These are phyloP conservation scores for Scenedesmus sp. DNA, from an alignment of 163 green algal genomes.

Conservation along the genomic window DNA sequence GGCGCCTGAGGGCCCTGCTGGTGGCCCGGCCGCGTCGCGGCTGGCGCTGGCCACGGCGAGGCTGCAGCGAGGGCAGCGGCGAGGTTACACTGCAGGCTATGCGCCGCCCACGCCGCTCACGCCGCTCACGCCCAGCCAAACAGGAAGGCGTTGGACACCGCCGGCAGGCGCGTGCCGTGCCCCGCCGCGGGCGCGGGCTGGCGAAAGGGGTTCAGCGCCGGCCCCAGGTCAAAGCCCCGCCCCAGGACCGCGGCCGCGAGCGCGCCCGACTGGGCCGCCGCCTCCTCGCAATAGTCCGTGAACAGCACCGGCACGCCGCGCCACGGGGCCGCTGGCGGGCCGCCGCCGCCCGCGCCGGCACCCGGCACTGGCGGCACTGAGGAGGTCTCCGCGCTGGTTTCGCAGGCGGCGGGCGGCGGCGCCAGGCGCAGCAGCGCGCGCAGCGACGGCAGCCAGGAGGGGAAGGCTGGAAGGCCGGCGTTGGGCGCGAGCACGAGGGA, in stretches of 20 bases:
- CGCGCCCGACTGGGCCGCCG: conserved; percentile 35
- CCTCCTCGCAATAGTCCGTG: conserved; percentile 66
- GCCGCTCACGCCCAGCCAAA: conserved; percentile 48
- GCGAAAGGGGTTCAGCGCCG: conserved; percentile 56
- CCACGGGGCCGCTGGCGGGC: background rate
- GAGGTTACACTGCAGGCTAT: too few species aligned
- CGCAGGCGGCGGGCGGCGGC: too few species aligned
- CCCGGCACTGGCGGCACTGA: too few species aligned
- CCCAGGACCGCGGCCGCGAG: conserved; percentile 28
- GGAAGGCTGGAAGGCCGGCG: conserved; percentile 64
- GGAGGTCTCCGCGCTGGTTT: too few species aligned
- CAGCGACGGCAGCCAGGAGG: conserved; percentile 60
- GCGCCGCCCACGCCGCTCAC: background rate
- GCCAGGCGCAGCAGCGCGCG: conserved; percentile 40
- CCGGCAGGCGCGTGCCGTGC: conserved; percentile 55
- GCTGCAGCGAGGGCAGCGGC: too few species aligned
- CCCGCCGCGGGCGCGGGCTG: conserved; percentile 38
- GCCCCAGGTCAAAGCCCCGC: background rate
- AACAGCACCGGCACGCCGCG: too few species aligned
- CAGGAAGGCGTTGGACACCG: conserved; percentile 58
- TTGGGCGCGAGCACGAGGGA: conserved; percentile 59
- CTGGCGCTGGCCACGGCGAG: too few species aligned
- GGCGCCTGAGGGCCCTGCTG: too few species aligned
- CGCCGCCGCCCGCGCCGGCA: too few species aligned
- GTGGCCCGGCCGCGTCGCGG: too few species aligned